These are phyloP conservation scores for Hypoxylon fragiforme DNA, from an alignment of 495 filamentous ascomycete genomes.

Conservation along the genomic window DNA sequence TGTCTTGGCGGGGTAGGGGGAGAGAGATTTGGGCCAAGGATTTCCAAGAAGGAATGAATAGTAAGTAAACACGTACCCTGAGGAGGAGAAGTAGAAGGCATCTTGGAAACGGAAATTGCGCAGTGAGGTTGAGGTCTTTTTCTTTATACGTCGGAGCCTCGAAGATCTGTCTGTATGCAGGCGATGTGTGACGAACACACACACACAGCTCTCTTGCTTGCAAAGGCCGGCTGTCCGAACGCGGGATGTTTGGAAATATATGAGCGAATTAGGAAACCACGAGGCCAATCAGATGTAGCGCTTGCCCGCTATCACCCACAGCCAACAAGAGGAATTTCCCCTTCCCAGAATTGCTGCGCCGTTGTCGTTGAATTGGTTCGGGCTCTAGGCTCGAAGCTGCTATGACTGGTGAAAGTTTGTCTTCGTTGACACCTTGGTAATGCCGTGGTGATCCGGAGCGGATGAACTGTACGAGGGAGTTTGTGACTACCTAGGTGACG, in stretches of 20 bases:
- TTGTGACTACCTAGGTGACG: background rate
- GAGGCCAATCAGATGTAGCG: slow-evolving; percentile 32
- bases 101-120: slow-evolving; percentile 8
- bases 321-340: slow-evolving; percentile 6
- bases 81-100: slow-evolving; percentile 31
- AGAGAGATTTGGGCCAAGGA: background rate
- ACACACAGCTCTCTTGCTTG: no score
- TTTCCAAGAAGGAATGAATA: background rate
- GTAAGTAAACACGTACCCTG: slow-evolving; percentile 22
- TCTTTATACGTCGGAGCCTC: slow-evolving; percentile 12
- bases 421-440: slow-evolving; percentile 18
- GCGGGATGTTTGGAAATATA: slow-evolving; percentile 17
- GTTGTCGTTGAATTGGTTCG: slow-evolving; percentile 6
- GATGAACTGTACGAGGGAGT: slow-evolving; percentile 13
- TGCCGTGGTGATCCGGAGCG: slow-evolving; percentile 29
- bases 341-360: slow-evolving; percentile 6
- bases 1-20: slow-evolving; percentile 29
- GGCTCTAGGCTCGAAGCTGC: background rate
- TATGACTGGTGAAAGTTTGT: no score
- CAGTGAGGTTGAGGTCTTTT: slow-evolving; percentile 20
- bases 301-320: slow-evolving; percentile 11
- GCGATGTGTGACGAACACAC: slow-evolving; percentile 3
- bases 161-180: background rate
- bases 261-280: slow-evolving; percentile 36
- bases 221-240: background rate